phyloP scores from a whole-genome alignment of 148 eudicot genomes.

The Nepenthes mirabilis region DNA sequence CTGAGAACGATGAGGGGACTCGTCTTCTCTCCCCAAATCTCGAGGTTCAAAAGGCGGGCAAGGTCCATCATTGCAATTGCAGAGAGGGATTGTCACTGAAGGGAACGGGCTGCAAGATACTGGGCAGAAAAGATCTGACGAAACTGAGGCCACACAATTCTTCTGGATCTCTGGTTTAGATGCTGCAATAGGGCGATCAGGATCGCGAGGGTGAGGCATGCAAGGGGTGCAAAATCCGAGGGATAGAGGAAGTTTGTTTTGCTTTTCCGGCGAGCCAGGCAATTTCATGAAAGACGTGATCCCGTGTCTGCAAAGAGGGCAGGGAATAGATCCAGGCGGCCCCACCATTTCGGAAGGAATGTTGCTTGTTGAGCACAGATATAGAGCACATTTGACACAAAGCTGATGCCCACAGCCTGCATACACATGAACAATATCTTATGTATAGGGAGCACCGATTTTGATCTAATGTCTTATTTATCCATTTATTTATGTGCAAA shows the following conservation, averaged over 20 bases:
- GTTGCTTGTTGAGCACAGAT: conserved; percentile 79
- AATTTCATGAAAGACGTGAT: conserved; percentile 53
- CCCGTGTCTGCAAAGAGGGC: conserved; percentile 84
- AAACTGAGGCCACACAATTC: conserved; percentile 63
- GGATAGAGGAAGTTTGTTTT: conserved; percentile 51
- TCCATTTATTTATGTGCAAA: no score
- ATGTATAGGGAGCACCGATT: no score
- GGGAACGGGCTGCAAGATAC: conserved; percentile 90
- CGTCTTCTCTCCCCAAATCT: conserved; percentile 43
- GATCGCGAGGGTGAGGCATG: conserved; percentile 73
- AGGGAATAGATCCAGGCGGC: conserved; percentile 89
- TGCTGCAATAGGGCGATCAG: conserved; percentile 25
- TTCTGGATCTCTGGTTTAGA: conserved; percentile 45
- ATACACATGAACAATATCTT: background rate
- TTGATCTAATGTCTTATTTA: no score
- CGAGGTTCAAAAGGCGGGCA: conserved; percentile 62
- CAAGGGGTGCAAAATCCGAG: conserved; percentile 82
- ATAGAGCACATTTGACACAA: conserved; percentile 90
- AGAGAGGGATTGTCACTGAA: conserved; percentile 61
- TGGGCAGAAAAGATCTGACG: conserved; percentile 75
- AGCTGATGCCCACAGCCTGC: conserved; percentile 86
- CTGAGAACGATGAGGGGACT: conserved; percentile 45
- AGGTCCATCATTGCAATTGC: conserved; percentile 81
- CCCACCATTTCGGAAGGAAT: conserved; percentile 44
- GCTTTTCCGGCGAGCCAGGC: conserved; percentile 54